Evolutionary conservation across 208 protist species (phyloP).

Genomic region (Wallacemonas sp.): DNA sequence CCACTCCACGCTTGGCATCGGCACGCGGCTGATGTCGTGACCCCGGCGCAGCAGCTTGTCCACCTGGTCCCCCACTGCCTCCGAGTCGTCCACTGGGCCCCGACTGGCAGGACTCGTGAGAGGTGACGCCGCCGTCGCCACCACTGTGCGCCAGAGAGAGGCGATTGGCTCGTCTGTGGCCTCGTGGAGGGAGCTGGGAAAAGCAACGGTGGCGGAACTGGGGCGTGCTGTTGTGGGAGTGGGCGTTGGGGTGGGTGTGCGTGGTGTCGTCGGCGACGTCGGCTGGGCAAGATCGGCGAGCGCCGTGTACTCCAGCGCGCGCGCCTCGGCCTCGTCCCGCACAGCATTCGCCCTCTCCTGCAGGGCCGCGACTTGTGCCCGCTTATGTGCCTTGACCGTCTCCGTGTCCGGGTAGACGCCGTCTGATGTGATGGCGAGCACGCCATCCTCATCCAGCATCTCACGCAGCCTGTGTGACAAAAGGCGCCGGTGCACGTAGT

Average conservation of each 20-base stretch:
- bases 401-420: slow-evolving; percentile 8
- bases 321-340: background rate
- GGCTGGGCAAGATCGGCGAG: background rate
- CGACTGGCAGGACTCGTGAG: background rate
- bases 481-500: slow-evolving; percentile 48
- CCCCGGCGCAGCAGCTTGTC: slow-evolving; percentile 29
- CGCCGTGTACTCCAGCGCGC: background rate
- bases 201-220: no score
- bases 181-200: no score
- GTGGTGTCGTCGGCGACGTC: no score
- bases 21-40: slow-evolving; percentile 42
- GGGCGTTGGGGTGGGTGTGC: no score
- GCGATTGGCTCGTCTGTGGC: no score
- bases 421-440: slow-evolving; percentile 13
- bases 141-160: no score
- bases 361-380: background rate
- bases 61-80: slow-evolving; percentile 10
- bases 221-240: no score
- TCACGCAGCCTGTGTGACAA: slow-evolving; percentile 25
- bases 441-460: slow-evolving; percentile 20
- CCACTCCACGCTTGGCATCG: slow-evolving; percentile 66
- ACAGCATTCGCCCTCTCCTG: background rate
- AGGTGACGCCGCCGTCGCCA: background rate
- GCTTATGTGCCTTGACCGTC: background rate
- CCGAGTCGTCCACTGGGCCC: background rate